These are phyloP conservation scores for Pythium insidiosum DNA, from an alignment of 352 stramenopile species.

Conservation along the genomic window DNA sequence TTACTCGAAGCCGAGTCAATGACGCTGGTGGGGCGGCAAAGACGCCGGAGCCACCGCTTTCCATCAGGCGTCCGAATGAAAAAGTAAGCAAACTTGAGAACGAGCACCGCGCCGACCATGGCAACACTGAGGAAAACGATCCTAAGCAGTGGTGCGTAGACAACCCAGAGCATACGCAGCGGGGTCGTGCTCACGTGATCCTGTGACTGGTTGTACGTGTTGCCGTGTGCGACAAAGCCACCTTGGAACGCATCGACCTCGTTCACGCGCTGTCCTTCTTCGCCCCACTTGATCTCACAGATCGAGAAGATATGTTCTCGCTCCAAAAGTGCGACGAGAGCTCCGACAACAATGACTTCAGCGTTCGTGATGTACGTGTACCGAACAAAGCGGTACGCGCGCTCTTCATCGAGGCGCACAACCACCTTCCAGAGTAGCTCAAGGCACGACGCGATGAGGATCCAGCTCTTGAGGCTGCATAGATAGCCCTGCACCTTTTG, in stretches of 20 bases:
- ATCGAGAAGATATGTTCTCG: constrained; percentile 8
- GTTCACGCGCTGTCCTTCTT: constrained; percentile 9
- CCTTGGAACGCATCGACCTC: constrained; percentile 8
- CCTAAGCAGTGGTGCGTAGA: constrained; percentile 9
- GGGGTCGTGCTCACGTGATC: constrained; percentile 8
- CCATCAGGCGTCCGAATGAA: too few relatives aligned
- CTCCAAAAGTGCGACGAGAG: constrained; percentile 1
- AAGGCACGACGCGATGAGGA: constrained; percentile 5
- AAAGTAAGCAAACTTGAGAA: too few relatives aligned
- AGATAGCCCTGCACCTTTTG: constrained; percentile 9
- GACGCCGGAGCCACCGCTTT: too few relatives aligned
- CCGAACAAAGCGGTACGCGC: constrained; percentile 5
- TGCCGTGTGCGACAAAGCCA: constrained; percentile 8
- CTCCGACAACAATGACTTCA: constrained; percentile 9
- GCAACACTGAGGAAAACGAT: constrained; percentile 3
- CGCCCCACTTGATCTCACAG: constrained; percentile 6
- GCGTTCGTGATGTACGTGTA: constrained; percentile 10
- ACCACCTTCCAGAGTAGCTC: constrained; percentile 7
- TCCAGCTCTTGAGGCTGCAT: constrained; percentile 9
- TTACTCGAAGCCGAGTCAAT: too few relatives aligned
- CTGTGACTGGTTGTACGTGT: constrained; percentile 6
- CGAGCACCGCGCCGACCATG: not conserved
- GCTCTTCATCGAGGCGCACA: constrained; percentile 7
- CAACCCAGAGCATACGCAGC: constrained; percentile 6
- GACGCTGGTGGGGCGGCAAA: too few relatives aligned